Evolutionary conservation across 495 filamentous ascomycete genomes (phyloP).

Genomic region (Neurospora sp.): DNA sequence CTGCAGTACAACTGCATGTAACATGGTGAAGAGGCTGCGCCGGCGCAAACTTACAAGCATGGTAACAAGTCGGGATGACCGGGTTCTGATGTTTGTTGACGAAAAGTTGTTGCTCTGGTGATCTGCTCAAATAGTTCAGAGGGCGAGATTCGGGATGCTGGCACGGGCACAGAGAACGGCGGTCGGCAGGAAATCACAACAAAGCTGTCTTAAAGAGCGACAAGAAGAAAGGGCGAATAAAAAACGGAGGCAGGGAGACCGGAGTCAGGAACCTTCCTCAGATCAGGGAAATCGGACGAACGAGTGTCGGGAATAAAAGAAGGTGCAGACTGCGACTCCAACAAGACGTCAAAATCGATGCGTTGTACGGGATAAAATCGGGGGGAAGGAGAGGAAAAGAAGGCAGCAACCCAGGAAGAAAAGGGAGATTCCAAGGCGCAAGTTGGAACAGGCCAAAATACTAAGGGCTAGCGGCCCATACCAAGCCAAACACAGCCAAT

Average conservation of each 20-base stretch:
- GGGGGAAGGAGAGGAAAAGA: background rate
- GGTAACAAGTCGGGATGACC: background rate
- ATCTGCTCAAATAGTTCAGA: background rate
- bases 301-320: background rate
- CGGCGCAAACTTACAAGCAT: background rate
- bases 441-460: background rate
- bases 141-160: background rate
- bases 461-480: background rate
- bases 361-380: background rate
- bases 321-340: background rate
- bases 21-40: background rate
- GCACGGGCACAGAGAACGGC: background rate
- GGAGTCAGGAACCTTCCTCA: background rate
- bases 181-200: background rate
- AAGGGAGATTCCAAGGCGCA: background rate
- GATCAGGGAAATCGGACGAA: background rate
- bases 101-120: background rate
- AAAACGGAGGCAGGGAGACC: background rate
- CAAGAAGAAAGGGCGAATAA: background rate
- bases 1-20: background rate
- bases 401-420: background rate
- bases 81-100: background rate
- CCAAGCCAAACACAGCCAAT: background rate
- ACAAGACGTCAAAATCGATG: background rate
- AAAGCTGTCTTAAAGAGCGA: background rate